Evolutionary conservation across 2,329 filamentous ascomycete genomes (phyloP).

Genomic region (Zelopaecilomyces penicillatus): DNA sequence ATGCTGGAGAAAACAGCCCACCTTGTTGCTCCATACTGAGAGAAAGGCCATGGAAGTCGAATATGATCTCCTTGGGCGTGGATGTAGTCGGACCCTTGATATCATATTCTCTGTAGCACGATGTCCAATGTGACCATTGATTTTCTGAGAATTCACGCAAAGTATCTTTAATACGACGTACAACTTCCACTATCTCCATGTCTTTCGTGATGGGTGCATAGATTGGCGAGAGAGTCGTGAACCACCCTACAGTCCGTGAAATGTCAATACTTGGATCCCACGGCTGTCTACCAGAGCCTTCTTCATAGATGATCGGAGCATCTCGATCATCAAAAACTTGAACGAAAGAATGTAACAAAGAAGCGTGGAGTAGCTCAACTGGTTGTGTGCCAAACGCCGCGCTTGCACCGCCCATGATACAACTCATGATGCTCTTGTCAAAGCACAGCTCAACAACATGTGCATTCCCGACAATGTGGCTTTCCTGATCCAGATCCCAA

Average conservation of each 20-base stretch:
- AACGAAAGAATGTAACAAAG: slow-evolving; percentile 16
- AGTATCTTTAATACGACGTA: slow-evolving; percentile 15
- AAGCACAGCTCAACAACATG: not conserved
- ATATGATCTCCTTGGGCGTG: too few relatives aligned
- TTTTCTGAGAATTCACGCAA: slow-evolving; percentile 10
- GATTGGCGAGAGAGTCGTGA: slow-evolving; percentile 24
- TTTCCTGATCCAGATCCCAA: too few relatives aligned
- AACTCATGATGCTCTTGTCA: slow-evolving; percentile 2
- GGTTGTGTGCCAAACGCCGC: slow-evolving; percentile 7
- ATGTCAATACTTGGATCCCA: slow-evolving; percentile 20
- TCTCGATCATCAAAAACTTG: slow-evolving; percentile 17
- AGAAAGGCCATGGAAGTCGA: too few relatives aligned
- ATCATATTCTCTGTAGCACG: not conserved
- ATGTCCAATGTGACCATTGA: slow-evolving; percentile 14
- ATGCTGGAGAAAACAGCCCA: too few relatives aligned
- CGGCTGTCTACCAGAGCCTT: slow-evolving; percentile 25
- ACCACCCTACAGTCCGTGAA: slow-evolving; percentile 27
- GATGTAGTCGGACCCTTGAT: too few relatives aligned
- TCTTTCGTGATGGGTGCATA: not conserved
- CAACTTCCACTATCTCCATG: slow-evolving; percentile 1
- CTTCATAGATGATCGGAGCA: slow-evolving; percentile 19
- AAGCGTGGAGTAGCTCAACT: slow-evolving; percentile 11
- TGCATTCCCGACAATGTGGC: too few relatives aligned
- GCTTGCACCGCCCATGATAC: slow-evolving; percentile 5
- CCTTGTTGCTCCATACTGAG: too few relatives aligned